These are phyloP conservation scores for Prunus yedoensis DNA, from an alignment of 331 rosid species.

Conservation along the genomic window DNA sequence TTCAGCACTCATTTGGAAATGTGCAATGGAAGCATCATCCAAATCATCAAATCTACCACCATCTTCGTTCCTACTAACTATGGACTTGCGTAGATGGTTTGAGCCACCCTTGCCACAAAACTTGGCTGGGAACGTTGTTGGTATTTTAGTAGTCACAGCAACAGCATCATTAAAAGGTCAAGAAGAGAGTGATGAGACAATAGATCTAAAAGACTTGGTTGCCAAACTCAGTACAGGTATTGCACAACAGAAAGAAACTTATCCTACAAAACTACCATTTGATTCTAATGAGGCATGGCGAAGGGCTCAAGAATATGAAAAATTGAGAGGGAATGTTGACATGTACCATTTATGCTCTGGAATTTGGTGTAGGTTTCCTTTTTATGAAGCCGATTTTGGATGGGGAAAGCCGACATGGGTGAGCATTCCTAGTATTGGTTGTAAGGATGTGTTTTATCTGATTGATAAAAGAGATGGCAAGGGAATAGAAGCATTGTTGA, in stretches of 20 bases:
- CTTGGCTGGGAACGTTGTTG: constrained; percentile 14
- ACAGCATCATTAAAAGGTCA: background rate
- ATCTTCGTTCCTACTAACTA: too few species aligned
- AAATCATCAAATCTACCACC: constrained; percentile 11
- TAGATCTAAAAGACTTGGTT: background rate
- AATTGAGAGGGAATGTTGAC: background rate
- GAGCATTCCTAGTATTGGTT: background rate
- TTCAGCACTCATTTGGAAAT: constrained; percentile 1
- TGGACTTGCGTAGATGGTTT: too few species aligned
- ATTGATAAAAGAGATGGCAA: constrained; percentile 13
- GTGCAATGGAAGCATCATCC: too few species aligned
- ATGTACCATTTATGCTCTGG: background rate
- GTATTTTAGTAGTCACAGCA: background rate
- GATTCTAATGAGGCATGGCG: background rate
- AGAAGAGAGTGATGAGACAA: too few species aligned
- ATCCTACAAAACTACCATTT: background rate
- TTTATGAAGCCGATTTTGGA: background rate
- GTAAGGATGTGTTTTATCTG: background rate
- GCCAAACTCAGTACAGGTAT: constrained; percentile 9
- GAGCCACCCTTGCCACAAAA: background rate
- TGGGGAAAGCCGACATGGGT: too few species aligned
- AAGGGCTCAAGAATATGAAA: background rate
- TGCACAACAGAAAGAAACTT: background rate
- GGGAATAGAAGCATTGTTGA: constrained; percentile 16
- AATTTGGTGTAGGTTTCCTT: constrained; percentile 29